Evolutionary conservation across 768 basidiomycete genomes (phyloP), one percentile per base, ranked within the genome.

Genomic region (Amanita jacksonii): DNA sequence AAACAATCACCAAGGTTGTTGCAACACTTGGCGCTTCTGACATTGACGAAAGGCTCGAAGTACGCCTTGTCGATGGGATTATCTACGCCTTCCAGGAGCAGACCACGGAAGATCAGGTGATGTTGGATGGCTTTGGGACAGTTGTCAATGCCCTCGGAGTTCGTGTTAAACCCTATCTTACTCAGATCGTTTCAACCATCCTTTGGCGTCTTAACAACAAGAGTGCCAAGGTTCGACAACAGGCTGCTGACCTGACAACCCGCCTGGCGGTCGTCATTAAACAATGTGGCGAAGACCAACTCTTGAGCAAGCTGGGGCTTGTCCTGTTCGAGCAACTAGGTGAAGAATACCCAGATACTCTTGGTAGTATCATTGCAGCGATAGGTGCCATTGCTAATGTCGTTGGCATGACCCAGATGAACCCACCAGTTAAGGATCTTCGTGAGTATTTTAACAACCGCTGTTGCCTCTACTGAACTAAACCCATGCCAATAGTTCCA

Each of bases 381-480:
- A 90, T 92, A 57, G 94, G 91, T 51, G 96, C 96, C 38, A 98
- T 99, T 56, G 96, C 96, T 52, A 98, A 98, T 55, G 96, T 98
- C 39, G 96, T 99, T 50, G 96, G 96, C 65, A 99, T 98, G 96
- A 96, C 96, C 8, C 91, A 97, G 62, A 99, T 99, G 96, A 97
- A 96, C 61, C 96, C 96, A 10, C 96, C 96, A 0, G 93, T 99
- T 20, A 99, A 99, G 63, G 96, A 99, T 74, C 80, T 99, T 46
- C 61, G 93, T 96, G 63, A 77, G 93, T 82, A 8, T 41, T 39
- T 23, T 31, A 36, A 15, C 32, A 18, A 25, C 47, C 16, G 1
- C n/a, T 16, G 19, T 36, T 30, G 47, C 20, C 38, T 31, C 19
- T 32, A 28, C 16, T 19, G 25, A 15, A 18, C 36, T 32, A 22